phyloP scores from a whole-genome alignment of 192 early-diverging fungal species.

The Rhizoclosmatium sp. region DNA sequence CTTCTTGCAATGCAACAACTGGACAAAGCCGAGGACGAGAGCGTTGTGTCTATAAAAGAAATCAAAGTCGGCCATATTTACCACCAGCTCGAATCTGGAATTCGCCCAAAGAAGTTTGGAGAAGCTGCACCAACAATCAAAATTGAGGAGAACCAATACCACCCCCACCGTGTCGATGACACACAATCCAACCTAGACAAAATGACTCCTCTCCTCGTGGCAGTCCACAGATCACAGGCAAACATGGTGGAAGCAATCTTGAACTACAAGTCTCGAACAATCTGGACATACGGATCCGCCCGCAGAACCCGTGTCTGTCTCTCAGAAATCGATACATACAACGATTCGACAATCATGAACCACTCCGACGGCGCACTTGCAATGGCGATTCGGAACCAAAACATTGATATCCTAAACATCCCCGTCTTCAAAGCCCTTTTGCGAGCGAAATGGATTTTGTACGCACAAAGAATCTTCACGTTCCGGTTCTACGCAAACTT shows the following conservation, averaged over 20 bases:
- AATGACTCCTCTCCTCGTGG: conserved; percentile 31
- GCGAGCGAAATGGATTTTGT: conserved; percentile 37
- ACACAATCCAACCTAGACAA: conserved; percentile 17
- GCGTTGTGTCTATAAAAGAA: not conserved
- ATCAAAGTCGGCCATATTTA: conserved; percentile 25
- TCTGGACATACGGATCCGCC: conserved; percentile 31
- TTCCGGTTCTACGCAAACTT: conserved; percentile 22
- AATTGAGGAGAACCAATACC: not conserved
- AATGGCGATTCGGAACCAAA: conserved; percentile 33
- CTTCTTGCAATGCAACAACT: not conserved
- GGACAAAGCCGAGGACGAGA: conserved; percentile 3
- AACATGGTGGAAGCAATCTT: conserved; percentile 34
- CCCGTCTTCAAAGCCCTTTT: conserved; percentile 34
- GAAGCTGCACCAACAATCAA: not conserved
- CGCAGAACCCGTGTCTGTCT: conserved; percentile 1
- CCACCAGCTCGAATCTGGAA: conserved; percentile 26
- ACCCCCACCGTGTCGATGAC: conserved; percentile 7
- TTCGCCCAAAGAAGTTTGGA: not conserved
- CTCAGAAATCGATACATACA: conserved; percentile 36
- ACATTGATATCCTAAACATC: conserved; percentile 23
- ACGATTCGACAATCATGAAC: conserved; percentile 27
- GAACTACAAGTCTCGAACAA: conserved; percentile 31
- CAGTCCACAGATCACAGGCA: conserved; percentile 16
- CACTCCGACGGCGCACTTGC: conserved; percentile 27
- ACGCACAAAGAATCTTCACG: conserved; percentile 29